Evolutionary conservation across 257 asterid genomes (phyloP).

Genomic region (Solanum appendiculatum): DNA sequence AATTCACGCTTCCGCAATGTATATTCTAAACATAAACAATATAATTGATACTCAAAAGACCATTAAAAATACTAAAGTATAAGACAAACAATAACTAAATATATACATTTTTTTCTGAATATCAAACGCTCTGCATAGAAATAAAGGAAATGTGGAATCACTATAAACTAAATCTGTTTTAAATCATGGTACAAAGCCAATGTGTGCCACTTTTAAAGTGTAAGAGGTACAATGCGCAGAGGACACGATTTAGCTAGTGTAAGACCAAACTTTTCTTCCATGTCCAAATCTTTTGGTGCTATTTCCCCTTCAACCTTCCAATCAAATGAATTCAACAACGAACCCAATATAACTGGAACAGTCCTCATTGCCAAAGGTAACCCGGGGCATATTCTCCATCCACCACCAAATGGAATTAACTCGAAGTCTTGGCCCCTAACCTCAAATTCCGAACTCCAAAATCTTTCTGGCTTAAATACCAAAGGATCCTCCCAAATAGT

Average conservation of each 20-base stretch:
- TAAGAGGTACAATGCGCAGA: too few relatives aligned
- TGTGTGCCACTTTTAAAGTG: background rate
- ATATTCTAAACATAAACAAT: background rate
- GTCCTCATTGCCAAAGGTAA: background rate
- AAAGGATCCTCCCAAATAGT: background rate
- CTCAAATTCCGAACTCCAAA: background rate
- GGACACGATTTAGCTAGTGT: background rate
- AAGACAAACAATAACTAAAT: too few relatives aligned
- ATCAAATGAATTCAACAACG: background rate
- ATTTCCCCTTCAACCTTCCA: background rate
- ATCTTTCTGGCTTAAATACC: constrained; percentile 1
- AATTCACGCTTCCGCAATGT: too few relatives aligned
- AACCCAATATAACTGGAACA: background rate
- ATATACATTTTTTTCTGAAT: background rate
- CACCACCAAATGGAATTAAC: background rate
- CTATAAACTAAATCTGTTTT: too few relatives aligned
- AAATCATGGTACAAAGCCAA: too few relatives aligned
- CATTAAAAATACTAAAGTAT: too few relatives aligned
- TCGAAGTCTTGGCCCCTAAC: background rate
- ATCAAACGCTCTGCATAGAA: too few relatives aligned
- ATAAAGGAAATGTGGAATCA: too few relatives aligned
- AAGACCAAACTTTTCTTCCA: background rate
- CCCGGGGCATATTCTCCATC: background rate
- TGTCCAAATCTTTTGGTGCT: background rate
- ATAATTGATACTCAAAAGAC: background rate